phyloP scores from a whole-genome alignment of 73 alveolate species.

The Paraurostyla sp. region DNA sequence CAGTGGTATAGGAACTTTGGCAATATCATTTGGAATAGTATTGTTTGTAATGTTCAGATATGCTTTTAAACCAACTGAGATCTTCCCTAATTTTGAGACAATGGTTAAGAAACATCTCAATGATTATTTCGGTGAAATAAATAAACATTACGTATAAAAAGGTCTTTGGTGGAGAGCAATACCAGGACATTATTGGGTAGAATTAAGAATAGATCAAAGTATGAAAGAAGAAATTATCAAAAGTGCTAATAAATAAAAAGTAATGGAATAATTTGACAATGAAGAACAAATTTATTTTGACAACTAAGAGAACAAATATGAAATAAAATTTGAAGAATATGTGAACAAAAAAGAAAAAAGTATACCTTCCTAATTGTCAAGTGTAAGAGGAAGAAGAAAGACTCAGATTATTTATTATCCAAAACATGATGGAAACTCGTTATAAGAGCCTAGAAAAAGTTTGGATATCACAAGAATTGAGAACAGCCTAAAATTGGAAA shows the following conservation, averaged over 20 bases:
- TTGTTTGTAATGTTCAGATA: background rate
- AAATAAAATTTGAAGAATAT: no score
- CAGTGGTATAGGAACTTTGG: background rate
- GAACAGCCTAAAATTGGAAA: no score
- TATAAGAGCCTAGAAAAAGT: no score
- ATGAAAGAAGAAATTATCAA: background rate
- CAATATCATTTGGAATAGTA: background rate
- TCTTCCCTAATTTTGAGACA: background rate
- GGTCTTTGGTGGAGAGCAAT: conserved; percentile 50
- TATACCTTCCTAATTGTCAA: no score
- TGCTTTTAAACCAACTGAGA: background rate
- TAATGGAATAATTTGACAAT: no score
- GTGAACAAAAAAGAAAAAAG: no score
- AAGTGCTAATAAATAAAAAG: background rate
- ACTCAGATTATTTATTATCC: no score
- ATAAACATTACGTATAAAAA: background rate
- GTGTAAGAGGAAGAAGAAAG: no score
- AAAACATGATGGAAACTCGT: no score
- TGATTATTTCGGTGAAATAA: background rate
- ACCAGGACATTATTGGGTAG: conserved; percentile 41
- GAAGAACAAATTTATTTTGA: no score
- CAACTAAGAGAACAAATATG: no score
- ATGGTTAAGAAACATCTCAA: conserved; percentile 5
- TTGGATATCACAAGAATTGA: no score
- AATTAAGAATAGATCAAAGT: conserved; percentile 3